Percentiles rank a stretch among this genome's conserved stretches.
Evolutionary conservation across 2,329 filamentous ascomycete genomes (phyloP).

Genomic region (Cylindrodendrum hubeiense): DNA sequence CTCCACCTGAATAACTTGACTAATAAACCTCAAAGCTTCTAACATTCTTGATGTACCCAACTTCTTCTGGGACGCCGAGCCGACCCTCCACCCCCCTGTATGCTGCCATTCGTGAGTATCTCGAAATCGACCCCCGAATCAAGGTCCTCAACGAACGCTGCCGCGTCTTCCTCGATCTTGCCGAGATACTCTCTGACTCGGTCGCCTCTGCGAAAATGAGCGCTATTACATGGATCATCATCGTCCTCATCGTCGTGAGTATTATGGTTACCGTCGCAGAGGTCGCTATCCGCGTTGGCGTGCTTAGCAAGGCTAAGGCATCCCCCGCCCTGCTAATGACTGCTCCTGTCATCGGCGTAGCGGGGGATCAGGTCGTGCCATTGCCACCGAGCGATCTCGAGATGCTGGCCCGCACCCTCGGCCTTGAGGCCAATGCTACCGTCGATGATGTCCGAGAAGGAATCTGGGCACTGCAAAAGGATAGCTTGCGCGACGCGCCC

Average conservation of each 20-base stretch:
- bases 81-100: slow-evolving; percentile 96
- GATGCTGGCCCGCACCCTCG: slow-evolving; percentile 50
- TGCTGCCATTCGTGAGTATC: slow-evolving; percentile 92
- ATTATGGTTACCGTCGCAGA: slow-evolving; percentile 93
- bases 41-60: slow-evolving; percentile 97
- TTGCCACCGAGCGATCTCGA: slow-evolving; percentile 49
- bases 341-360: slow-evolving; percentile 33
- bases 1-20: slow-evolving; percentile 36
- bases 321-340: slow-evolving; percentile 23
- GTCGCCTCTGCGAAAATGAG: slow-evolving; percentile 97
- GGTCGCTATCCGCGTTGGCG: slow-evolving; percentile 86
- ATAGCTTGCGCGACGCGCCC: slow-evolving; percentile 18
- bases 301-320: slow-evolving; percentile 61
- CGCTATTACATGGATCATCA: slow-evolving; percentile 97
- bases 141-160: slow-evolving; percentile 98
- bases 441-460: slow-evolving; percentile 51
- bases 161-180: slow-evolving; percentile 94
- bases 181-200: slow-evolving; percentile 92
- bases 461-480: slow-evolving; percentile 47
- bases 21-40: slow-evolving; percentile 69
- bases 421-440: slow-evolving; percentile 50
- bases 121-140: slow-evolving; percentile 96
- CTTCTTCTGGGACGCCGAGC: slow-evolving; percentile 99
- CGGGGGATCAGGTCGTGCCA: slow-evolving; percentile 21
- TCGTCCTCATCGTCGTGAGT: slow-evolving; percentile 89